Evolutionary conservation across 176 grass and related monocot species (phyloP).

Genomic region (Thinopyrum elongatum): DNA sequence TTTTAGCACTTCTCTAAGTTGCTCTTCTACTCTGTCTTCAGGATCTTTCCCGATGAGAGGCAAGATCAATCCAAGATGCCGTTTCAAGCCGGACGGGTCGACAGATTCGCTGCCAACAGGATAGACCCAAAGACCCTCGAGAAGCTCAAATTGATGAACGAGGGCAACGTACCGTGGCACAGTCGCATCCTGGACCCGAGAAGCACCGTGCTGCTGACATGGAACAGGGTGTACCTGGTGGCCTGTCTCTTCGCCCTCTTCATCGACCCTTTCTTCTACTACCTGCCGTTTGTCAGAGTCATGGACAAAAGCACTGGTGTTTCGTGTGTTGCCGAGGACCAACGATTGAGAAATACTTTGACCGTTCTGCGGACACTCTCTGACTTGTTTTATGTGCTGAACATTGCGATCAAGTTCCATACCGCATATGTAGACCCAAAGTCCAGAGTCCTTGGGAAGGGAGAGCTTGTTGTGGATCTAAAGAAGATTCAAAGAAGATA

Average conservation of each 20-base stretch:
- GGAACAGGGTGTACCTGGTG: conserved; percentile 76
- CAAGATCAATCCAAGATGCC: conserved; percentile 45
- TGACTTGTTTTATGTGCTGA: conserved; percentile 76
- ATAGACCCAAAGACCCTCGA: conserved; percentile 36
- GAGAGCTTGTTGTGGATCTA: conserved; percentile 64
- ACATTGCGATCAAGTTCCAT: conserved; percentile 68
- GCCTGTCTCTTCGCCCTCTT: conserved; percentile 75
- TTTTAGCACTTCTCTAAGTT: not conserved
- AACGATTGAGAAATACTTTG: conserved; percentile 33
- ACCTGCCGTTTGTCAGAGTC: conserved; percentile 41
- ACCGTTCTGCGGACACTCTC: conserved; percentile 60
- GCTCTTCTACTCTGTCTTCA: not conserved
- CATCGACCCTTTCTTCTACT: conserved; percentile 84
- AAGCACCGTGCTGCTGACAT: conserved; percentile 51
- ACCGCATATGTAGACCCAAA: conserved; percentile 84
- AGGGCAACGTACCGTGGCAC: conserved; percentile 41
- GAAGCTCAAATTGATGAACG: conserved; percentile 43
- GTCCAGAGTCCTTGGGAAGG: conserved; percentile 71
- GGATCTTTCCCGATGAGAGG: conserved; percentile 82
- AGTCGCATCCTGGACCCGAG: conserved; percentile 57
- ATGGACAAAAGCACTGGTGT: not conserved
- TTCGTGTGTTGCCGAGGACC: conserved; percentile 58
- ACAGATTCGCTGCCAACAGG: conserved; percentile 47
- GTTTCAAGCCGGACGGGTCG: conserved; percentile 40
- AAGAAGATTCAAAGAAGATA: conserved; percentile 70